A percentile compares a stretch with the other conserved stretches of the same genome.
These are phyloP conservation scores for Phaffomyces antillensis DNA, from an alignment of 805 yeast genomes.

Conservation along the genomic window DNA sequence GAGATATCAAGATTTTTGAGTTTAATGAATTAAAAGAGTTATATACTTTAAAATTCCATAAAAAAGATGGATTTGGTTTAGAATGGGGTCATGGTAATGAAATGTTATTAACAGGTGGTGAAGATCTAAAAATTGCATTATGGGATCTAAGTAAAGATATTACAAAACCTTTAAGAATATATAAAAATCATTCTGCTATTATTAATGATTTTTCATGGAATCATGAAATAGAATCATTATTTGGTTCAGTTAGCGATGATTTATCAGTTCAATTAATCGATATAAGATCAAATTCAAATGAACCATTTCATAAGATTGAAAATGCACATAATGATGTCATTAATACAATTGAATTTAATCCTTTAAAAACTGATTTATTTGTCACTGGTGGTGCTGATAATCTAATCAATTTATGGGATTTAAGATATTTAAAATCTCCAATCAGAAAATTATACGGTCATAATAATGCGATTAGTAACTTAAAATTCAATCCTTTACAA, in stretches of 20 bases:
- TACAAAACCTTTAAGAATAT: slow-evolving; percentile 39
- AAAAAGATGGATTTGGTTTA: slow-evolving; percentile 60
- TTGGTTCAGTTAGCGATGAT: slow-evolving; percentile 73
- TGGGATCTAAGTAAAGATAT: slow-evolving; percentile 49
- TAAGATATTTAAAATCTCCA: slow-evolving; percentile 53
- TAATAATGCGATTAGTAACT: slow-evolving; percentile 44
- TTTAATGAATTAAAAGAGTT: slow-evolving; percentile 16
- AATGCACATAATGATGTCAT: slow-evolving; percentile 55
- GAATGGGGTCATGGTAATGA: slow-evolving; percentile 54
- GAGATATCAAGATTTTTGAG: slow-evolving; percentile 41
- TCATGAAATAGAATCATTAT: slow-evolving; percentile 32
- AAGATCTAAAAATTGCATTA: slow-evolving; percentile 58
- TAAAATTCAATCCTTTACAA: slow-evolving; percentile 45
- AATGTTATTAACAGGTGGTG: slow-evolving; percentile 54
- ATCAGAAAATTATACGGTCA: slow-evolving; percentile 66
- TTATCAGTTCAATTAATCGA: slow-evolving; percentile 55
- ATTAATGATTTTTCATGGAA: slow-evolving; percentile 68
- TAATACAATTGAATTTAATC: slow-evolving; percentile 63
- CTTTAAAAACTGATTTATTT: slow-evolving; percentile 41
- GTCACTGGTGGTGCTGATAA: slow-evolving; percentile 79
- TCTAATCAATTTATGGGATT: slow-evolving; percentile 67
- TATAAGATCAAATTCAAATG: slow-evolving; percentile 31
- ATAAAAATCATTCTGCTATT: slow-evolving; percentile 42
- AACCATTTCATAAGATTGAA: slow-evolving; percentile 35
- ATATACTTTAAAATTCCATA: slow-evolving; percentile 44